Percentiles rank a stretch among this genome's conserved stretches.
Conservation (phyloP, 257 asterid species). For the Solanum gandarillasii region DNA sequence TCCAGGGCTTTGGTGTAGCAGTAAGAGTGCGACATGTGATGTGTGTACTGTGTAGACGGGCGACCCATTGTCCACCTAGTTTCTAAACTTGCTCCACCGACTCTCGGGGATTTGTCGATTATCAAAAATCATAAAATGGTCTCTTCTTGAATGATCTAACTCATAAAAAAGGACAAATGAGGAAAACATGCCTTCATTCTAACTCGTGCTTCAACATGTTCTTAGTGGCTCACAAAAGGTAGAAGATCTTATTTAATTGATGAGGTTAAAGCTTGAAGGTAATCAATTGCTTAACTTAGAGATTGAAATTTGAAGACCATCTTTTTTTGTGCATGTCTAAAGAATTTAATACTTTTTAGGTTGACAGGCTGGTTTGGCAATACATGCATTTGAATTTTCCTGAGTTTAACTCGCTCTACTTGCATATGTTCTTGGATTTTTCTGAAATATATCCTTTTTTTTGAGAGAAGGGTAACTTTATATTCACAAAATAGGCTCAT, state of each 20-base stretch:
- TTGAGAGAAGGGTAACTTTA: too few relatives aligned
- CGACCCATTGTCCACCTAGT: neutral
- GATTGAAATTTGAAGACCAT: neutral
- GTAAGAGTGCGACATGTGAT: neutral
- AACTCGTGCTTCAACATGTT: neutral
- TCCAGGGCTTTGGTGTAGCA: neutral
- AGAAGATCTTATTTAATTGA: neutral
- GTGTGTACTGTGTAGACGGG: neutral
- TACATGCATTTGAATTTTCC: neutral
- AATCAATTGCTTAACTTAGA: neutral
- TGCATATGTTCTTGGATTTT: neutral
- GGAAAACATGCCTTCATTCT: neutral
- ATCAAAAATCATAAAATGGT: neutral
- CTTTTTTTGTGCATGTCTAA: neutral
- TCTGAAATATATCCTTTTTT: too few relatives aligned
- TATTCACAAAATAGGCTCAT: too few relatives aligned
- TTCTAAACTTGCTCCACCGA: neutral
- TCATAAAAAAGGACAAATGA: neutral
- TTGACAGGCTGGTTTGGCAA: neutral
- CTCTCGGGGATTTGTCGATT: neutral
- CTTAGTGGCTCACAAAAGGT: neutral
- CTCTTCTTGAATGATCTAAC: neutral
- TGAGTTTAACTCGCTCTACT: neutral
- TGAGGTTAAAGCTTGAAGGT: neutral
- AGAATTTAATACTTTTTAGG: neutral